Percentiles rank a stretch among this genome's conserved stretches.
Conservation (phyloP, 2,329 filamentous ascomycete genomes). For the Coleophoma crateriformis region DNA sequence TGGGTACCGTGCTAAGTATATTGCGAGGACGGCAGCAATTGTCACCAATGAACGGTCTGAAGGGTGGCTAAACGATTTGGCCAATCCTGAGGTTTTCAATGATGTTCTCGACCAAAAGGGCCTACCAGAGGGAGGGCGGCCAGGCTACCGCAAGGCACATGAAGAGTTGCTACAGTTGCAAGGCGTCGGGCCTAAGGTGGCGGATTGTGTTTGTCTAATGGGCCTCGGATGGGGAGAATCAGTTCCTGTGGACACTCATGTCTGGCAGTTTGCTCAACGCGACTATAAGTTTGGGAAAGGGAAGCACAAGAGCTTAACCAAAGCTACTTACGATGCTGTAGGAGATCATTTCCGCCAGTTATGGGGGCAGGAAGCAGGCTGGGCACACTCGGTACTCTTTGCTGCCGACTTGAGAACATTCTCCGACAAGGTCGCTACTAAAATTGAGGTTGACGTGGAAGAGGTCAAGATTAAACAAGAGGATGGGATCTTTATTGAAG, state of each 20-base stretch:
- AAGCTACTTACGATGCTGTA: constrained; percentile 82
- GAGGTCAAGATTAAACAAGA: constrained; percentile 28
- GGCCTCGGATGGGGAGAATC: constrained; percentile 93
- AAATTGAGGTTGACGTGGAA: constrained; percentile 41
- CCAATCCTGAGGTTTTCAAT: constrained; percentile 78
- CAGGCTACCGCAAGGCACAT: constrained; percentile 72
- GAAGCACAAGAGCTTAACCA: constrained; percentile 80
- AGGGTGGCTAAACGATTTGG: constrained; percentile 71
- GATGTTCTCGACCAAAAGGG: constrained; percentile 47
- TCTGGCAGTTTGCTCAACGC: constrained; percentile 95
- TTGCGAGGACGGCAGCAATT: constrained; percentile 76
- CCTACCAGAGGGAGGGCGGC: constrained; percentile 39
- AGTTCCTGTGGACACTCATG: constrained; percentile 94
- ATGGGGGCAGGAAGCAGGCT: constrained; percentile 92
- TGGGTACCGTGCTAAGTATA: constrained; percentile 90
- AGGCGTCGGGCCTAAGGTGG: constrained; percentile 93
- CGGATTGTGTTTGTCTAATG: constrained; percentile 95
- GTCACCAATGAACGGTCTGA: constrained; percentile 61
- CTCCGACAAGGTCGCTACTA: constrained; percentile 50
- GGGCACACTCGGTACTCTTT: constrained; percentile 96
- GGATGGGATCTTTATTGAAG: constrained; percentile 12
- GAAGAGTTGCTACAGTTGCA: constrained; percentile 71
- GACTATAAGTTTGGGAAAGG: constrained; percentile 89
- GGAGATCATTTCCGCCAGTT: constrained; percentile 83
- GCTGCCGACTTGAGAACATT: constrained; percentile 88